phyloP scores from a whole-genome alignment of 2,329 filamentous ascomycete species.

The Arthrobotrys megalospora region DNA sequence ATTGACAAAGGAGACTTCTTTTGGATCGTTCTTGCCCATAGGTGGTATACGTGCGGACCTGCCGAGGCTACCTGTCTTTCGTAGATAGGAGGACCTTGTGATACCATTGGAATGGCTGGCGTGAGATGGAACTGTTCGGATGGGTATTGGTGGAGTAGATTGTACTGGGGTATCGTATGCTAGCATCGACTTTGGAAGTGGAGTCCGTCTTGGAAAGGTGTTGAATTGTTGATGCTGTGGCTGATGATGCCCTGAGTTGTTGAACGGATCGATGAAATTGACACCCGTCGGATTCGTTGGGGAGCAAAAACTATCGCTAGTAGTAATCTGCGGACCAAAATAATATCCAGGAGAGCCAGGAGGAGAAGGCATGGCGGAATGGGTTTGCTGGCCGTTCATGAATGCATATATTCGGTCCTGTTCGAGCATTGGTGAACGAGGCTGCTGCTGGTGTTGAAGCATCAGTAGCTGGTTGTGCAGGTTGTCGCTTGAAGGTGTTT shows the following conservation, averaged over 20 bases:
- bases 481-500: conserved; percentile 59
- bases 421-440: conserved; percentile 54
- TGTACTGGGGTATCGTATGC: conserved; percentile 56
- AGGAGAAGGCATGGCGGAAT: conserved; percentile 59
- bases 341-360: conserved; percentile 58
- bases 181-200: conserved; percentile 51
- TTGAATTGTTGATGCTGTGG: conserved; percentile 58
- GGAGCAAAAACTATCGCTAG: conserved; percentile 51
- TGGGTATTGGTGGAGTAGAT: conserved; percentile 54
- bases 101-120: conserved; percentile 44
- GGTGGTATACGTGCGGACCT: conserved; percentile 59
- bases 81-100: conserved; percentile 54
- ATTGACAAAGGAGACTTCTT: conserved; percentile 81
- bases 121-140: conserved; percentile 57
- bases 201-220: conserved; percentile 58
- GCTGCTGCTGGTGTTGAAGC: conserved; percentile 58
- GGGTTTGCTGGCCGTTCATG: conserved; percentile 48
- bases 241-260: conserved; percentile 59
- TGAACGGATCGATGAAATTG: conserved; percentile 58
- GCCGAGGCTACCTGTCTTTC: conserved; percentile 59
- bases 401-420: conserved; percentile 46
- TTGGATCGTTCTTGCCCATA: conserved; percentile 51
- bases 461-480: conserved; percentile 47
- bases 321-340: conserved; percentile 42
- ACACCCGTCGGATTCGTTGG: conserved; percentile 44